A percentile compares a stretch with the other conserved stretches of the same genome.
phyloP scores from a whole-genome alignment of 169 alveolate genomes.

The Cryptosporidium canis region DNA sequence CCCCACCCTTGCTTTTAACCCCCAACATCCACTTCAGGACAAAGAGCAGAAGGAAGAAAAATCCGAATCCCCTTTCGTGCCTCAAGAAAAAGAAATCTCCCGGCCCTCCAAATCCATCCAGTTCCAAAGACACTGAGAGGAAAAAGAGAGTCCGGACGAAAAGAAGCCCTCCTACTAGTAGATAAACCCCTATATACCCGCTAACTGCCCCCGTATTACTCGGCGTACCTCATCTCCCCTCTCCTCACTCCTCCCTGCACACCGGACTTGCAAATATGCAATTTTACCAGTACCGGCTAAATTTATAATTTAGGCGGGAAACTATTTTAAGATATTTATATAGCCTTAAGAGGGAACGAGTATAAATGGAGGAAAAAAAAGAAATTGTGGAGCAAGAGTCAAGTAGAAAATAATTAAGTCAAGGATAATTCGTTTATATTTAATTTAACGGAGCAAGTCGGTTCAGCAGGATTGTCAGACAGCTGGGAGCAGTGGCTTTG shows the following conservation, averaged over 20 bases:
- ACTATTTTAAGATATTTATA: slow-evolving; percentile 7
- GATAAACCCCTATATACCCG: background rate
- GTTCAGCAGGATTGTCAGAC: too few relatives aligned
- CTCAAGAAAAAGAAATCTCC: slow-evolving; percentile 25
- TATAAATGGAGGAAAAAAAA: background rate
- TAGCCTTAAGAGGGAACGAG: slow-evolving; percentile 5
- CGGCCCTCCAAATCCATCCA: background rate
- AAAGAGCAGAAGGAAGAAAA: slow-evolving; percentile 17
- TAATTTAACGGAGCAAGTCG: too few relatives aligned
- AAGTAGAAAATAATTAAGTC: background rate
- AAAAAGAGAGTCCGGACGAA: slow-evolving; percentile 30
- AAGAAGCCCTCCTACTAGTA: background rate
- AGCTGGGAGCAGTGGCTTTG: too few relatives aligned
- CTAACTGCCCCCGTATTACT: background rate
- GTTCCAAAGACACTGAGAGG: background rate
- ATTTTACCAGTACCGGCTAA: slow-evolving; percentile 10
- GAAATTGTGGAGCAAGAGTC: background rate
- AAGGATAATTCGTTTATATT: too few relatives aligned
- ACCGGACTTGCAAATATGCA: background rate
- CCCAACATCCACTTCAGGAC: background rate
- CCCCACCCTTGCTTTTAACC: background rate
- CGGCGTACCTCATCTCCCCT: background rate
- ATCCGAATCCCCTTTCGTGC: slow-evolving; percentile 68
- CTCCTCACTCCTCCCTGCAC: background rate
- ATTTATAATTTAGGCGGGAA: slow-evolving; percentile 23